These are phyloP conservation scores for Ceriops tagal DNA, from an alignment of 345 rosid genomes.

Conservation along the genomic window DNA sequence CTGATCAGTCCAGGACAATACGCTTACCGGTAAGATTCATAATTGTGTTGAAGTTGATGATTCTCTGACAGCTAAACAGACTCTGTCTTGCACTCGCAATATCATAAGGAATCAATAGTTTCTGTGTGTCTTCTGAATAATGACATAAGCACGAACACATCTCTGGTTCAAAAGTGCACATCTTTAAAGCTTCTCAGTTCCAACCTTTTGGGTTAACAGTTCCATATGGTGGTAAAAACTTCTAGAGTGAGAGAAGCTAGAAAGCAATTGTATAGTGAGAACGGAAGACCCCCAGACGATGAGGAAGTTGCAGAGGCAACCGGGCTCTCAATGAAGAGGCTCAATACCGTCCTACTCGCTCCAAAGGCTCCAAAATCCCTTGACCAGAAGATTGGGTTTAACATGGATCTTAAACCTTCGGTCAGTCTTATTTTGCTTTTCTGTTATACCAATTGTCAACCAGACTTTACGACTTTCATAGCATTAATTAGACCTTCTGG, in stretches of 20 bases:
- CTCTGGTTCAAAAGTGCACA: not conserved
- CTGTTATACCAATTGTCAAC: not conserved
- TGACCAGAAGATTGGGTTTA: slow-evolving; percentile 79
- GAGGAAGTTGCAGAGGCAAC: slow-evolving; percentile 86
- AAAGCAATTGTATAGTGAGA: slow-evolving; percentile 63
- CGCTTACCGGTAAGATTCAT: slow-evolving; percentile 68
- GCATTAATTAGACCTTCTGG: not conserved
- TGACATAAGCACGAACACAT: not conserved
- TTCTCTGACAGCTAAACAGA: not conserved
- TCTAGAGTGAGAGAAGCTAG: slow-evolving; percentile 86
- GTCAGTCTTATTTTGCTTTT: slow-evolving; percentile 31
- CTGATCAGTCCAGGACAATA: slow-evolving; percentile 82
- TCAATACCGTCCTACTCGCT: slow-evolving; percentile 61
- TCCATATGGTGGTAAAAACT: slow-evolving; percentile 93
- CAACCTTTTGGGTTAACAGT: slow-evolving; percentile 41
- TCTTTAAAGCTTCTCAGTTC: not conserved
- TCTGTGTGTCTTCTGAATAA: not conserved
- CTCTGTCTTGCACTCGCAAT: slow-evolving; percentile 2
- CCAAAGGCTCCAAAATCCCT: slow-evolving; percentile 88
- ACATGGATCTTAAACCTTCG: slow-evolving; percentile 77
- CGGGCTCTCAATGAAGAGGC: slow-evolving; percentile 87
- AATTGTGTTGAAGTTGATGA: slow-evolving; percentile 5
- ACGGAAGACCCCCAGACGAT: slow-evolving; percentile 64
- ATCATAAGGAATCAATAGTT: not conserved
- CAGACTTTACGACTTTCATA: not conserved